Percentiles rank a stretch among this genome's conserved stretches.
phyloP scores from a whole-genome alignment of 108 stramenopile genomes.

The Epithemia pelagica region DNA sequence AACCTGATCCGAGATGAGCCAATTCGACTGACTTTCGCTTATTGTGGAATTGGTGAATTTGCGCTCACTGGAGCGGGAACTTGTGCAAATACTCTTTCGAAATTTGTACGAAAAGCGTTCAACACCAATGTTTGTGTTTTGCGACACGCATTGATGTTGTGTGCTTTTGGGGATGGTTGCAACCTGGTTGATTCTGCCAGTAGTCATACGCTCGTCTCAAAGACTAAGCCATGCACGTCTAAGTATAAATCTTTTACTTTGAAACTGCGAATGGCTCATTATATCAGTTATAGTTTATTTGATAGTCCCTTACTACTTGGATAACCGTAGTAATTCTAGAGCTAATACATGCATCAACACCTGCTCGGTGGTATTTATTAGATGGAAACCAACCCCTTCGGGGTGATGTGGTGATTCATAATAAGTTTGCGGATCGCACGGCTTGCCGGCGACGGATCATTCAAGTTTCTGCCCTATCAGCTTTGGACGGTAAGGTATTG shows the following conservation, averaged over 20 bases:
- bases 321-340: slow-evolving; percentile 98
- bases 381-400: slow-evolving; percentile 91
- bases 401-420: slow-evolving; percentile 91
- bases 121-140: too few species aligned
- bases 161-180: too few species aligned
- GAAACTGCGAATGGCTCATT: slow-evolving; percentile 97
- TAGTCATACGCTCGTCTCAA: slow-evolving; percentile 99
- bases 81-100: too few species aligned
- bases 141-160: too few species aligned
- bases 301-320: slow-evolving; percentile 98
- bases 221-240: slow-evolving; percentile 99
- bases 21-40: too few species aligned
- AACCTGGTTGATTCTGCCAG: slow-evolving; percentile 99
- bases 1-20: too few species aligned
- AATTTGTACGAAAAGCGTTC: too few species aligned
- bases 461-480: slow-evolving; percentile 97
- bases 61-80: too few species aligned
- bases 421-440: slow-evolving; percentile 90
- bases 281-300: slow-evolving; percentile 99
- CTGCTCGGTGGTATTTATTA: slow-evolving; percentile 90
- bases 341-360: slow-evolving; percentile 95
- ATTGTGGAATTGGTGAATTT: too few species aligned
- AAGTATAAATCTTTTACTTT: slow-evolving; percentile 93
- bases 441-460: slow-evolving; percentile 83
- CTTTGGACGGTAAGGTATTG: slow-evolving; percentile 96